Base-by-base conservation (phyloP, 805 yeast species). In the Sugiyamaella lignohabitans region DNA sequence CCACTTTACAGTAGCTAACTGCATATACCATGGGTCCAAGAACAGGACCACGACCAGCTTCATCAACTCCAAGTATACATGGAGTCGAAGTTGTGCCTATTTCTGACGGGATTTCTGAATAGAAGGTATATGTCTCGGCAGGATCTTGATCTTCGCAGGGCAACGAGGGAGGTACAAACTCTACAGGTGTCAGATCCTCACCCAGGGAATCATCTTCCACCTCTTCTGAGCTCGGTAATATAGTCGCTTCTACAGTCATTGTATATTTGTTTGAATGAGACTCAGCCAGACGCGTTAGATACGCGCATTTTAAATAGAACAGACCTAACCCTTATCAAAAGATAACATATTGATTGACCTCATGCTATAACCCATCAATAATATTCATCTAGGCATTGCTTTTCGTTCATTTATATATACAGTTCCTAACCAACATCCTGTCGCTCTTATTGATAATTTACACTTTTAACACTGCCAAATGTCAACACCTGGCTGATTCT, bases 11-110 rank as follows among this genome's bases (percentile, higher is more conserved):
- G 60, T 87, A 93, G 2, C 93, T 80, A 4, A 87, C 71, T 2
- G 95, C 95, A 60, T 93, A 93, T 1, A 93, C 98, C 98, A 93
- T 93, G 0, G 98, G 95, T 0, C 98, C 98, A 36, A 94, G 59
- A 0, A 94, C 97, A 0, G 99, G 99, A 0, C 99, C 99, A 54
- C 99, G 74, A 1, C 99, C 99, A 0, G 99, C 99, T 62, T 93
- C 99, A 64, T 93, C 99, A 1, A 93, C 95, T 1, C 99, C 99
- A 8, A 93, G 65, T 5, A 81, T 72, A 36, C 58, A 55, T 17
- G 54, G 56, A 8, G 14, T 29, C 4, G 14, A 10, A 8, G 37
- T 42, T 35, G 6, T 34, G 22, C 23, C 32, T 22, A 53, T 37
- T 10, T 21, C 23, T 1, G 38, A 1, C 11, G 58, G 58, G 16